phyloP scores from a whole-genome alignment of 768 basidiomycete genomes.

The Collybiopsis confluens region DNA sequence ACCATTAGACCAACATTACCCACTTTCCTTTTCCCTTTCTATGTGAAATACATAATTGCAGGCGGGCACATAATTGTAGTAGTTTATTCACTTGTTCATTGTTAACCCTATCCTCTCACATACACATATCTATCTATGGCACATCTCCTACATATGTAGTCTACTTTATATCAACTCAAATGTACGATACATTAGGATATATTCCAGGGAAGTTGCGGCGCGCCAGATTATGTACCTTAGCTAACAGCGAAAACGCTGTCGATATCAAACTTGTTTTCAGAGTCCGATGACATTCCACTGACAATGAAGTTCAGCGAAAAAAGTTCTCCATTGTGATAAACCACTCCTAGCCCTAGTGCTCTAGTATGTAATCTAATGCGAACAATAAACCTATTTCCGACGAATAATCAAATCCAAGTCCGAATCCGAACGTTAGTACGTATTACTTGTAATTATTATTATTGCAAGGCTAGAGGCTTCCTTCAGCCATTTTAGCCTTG shows the following conservation, averaged over 20 bases:
- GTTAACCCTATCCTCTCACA: not conserved
- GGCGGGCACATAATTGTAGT: not conserved
- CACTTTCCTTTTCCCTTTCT: not conserved
- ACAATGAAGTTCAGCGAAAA: no score
- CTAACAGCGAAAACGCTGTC: no score
- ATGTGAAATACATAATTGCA: not conserved
- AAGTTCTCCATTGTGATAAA: no score
- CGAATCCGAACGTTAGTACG: no score
- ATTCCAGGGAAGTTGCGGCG: no score
- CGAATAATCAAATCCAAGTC: not conserved
- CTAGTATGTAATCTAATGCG: not conserved
- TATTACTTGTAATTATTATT: not conserved
- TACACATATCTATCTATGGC: not conserved
- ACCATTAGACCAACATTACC: no score
- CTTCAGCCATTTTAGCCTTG: conserved; percentile 85
- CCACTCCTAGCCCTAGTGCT: no score
- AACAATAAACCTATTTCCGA: not conserved
- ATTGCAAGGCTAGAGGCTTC: conserved; percentile 51
- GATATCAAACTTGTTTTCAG: no score
- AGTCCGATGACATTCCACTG: no score
- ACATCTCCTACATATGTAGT: not conserved
- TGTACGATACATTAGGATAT: not conserved
- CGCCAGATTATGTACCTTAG: no score
- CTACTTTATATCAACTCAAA: not conserved
- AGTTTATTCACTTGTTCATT: no score